Percentiles rank a stretch among this genome's conserved stretches.
Evolutionary conservation across 805 yeast species (phyloP).

Genomic region (Yarrowia hollandica): DNA sequence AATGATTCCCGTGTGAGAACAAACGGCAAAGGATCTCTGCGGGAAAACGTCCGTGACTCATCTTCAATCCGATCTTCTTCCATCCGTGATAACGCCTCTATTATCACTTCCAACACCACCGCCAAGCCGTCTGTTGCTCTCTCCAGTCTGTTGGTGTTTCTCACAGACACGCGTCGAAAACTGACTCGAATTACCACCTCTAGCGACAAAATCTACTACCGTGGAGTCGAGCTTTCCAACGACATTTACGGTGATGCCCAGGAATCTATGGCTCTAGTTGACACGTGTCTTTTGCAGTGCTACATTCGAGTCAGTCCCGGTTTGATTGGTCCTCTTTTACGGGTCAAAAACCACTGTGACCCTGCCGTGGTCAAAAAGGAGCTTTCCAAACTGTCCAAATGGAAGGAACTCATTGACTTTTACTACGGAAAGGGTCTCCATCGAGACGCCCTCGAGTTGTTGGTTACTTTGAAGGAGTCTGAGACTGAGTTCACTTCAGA

Average conservation of each 20-base stretch:
- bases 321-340: conserved; percentile 76
- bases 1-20: too few species aligned
- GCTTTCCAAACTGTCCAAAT: conserved; percentile 49
- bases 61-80: too few species aligned
- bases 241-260: conserved; percentile 40
- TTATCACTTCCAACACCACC: neutral
- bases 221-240: conserved; percentile 36
- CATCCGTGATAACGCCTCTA: neutral
- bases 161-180: conserved; percentile 54
- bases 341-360: conserved; percentile 75
- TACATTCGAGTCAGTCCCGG: conserved; percentile 68
- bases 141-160: conserved; percentile 45
- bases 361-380: conserved; percentile 58
- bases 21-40: too few species aligned
- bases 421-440: conserved; percentile 65
- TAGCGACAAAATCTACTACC: conserved; percentile 32
- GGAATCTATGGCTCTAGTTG: conserved; percentile 52
- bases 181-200: conserved; percentile 38
- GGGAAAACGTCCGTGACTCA: too few species aligned
- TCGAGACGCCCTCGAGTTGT: conserved; percentile 62
- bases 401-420: conserved; percentile 74
- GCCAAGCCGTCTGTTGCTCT: conserved; percentile 34
- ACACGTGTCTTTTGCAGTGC: conserved; percentile 74
- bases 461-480: conserved; percentile 38
- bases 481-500: neutral